Percentiles rank a stretch among this genome's conserved stretches.
phyloP scores from a whole-genome alignment of 129 eudicot species.

The Saussurea involucrata region DNA sequence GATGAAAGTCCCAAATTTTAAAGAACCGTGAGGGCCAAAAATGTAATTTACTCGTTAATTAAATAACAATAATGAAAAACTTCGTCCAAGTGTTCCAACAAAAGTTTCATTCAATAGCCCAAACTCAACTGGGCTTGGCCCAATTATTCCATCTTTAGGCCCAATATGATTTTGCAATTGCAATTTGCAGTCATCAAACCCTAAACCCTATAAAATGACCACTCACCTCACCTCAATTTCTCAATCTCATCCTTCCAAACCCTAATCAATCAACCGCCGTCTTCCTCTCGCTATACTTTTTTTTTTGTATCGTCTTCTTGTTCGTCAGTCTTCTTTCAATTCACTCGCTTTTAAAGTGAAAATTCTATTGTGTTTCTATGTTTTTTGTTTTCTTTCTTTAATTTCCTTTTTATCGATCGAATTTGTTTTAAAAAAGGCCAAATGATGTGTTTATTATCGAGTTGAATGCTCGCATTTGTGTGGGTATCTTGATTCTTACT shows the following conservation, averaged over 20 bases:
- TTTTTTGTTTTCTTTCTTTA: neutral
- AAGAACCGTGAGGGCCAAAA: too few species aligned
- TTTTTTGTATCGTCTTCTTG: neutral
- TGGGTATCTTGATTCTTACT: slow-evolving; percentile 49
- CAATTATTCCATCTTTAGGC: neutral
- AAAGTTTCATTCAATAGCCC: neutral
- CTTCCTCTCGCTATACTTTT: neutral
- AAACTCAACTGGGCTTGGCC: neutral
- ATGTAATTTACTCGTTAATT: too few species aligned
- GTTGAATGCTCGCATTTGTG: slow-evolving; percentile 38
- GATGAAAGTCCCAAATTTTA: too few species aligned
- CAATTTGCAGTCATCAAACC: neutral
- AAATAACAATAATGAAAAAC: too few species aligned
- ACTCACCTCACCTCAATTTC: neutral
- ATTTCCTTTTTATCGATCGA: neutral
- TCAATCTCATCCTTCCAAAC: neutral
- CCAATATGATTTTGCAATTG: too few species aligned
- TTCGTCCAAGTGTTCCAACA: too few species aligned
- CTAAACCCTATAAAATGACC: slow-evolving; percentile 25
- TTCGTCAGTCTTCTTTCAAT: neutral
- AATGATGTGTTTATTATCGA: slow-evolving; percentile 49
- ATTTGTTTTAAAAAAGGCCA: slow-evolving; percentile 23
- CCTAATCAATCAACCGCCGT: slow-evolving; percentile 5
- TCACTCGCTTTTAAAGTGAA: neutral
- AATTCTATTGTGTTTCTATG: neutral